phyloP scores from a whole-genome alignment of 2,329 filamentous ascomycete species.

The Sclerotinia nivalis region DNA sequence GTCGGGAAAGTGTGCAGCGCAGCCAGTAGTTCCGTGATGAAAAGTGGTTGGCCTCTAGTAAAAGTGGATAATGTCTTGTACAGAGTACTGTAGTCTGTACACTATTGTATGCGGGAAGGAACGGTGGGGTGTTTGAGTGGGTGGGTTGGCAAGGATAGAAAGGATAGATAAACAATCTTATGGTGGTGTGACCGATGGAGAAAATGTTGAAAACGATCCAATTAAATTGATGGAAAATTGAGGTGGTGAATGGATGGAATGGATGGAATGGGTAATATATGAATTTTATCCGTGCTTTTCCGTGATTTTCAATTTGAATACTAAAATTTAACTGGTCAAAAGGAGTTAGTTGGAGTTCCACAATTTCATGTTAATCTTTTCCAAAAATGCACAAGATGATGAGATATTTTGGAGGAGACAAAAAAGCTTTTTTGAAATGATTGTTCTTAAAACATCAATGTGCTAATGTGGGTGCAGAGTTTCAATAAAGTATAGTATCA shows the following conservation, averaged over 20 bases:
- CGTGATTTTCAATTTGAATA: background rate
- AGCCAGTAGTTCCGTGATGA: background rate
- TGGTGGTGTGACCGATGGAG: conserved; percentile 3
- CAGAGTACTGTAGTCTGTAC: background rate
- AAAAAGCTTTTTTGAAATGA: background rate
- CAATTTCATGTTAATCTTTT: background rate
- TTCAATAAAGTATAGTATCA: background rate
- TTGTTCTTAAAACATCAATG: background rate
- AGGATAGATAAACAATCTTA: background rate
- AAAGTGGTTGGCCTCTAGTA: background rate
- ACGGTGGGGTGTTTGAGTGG: conserved; percentile 7
- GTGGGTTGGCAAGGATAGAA: background rate
- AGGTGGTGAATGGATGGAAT: background rate
- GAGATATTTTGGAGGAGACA: background rate
- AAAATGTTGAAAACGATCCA: background rate
- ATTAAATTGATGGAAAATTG: background rate
- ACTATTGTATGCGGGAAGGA: conserved; percentile 21
- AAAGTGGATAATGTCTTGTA: conserved; percentile 11
- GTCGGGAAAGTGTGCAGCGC: conserved; percentile 19
- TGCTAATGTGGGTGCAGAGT: background rate
- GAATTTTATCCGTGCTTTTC: background rate
- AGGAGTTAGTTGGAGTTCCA: background rate
- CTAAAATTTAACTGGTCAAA: background rate
- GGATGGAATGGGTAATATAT: background rate
- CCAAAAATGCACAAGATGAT: conserved; percentile 2